A percentile compares a stretch with the other conserved stretches of the same genome.
These are phyloP conservation scores for Kalanchoe fedtschenkoi DNA, from an alignment of 164 flowering plant species.

Conservation along the genomic window DNA sequence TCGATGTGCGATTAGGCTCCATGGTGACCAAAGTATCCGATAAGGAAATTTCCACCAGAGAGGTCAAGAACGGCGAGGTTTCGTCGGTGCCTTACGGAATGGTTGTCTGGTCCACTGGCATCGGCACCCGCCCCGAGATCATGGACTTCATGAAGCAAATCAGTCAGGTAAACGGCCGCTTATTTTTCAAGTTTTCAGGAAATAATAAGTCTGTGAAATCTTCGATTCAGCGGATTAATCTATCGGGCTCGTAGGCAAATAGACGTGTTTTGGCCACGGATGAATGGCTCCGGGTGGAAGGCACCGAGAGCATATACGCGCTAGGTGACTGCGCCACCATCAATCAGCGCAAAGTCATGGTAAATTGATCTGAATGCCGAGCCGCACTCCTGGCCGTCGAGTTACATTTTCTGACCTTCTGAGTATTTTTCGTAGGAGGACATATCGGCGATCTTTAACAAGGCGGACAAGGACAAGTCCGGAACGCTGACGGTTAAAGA, in stretches of 20 bases:
- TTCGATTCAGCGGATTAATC: background rate
- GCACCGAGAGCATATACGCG: slow-evolving; percentile 57
- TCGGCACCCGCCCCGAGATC: slow-evolving; percentile 78
- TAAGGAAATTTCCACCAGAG: slow-evolving; percentile 61
- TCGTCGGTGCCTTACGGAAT: slow-evolving; percentile 76
- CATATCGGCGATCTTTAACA: slow-evolving; percentile 56
- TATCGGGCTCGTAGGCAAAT: slow-evolving; percentile 27
- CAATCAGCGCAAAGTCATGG: slow-evolving; percentile 94
- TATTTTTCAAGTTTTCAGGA: background rate
- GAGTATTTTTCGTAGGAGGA: slow-evolving; percentile 75
- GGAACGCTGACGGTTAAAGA: slow-evolving; percentile 85
- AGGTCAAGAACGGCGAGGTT: slow-evolving; percentile 38
- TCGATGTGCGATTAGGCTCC: slow-evolving; percentile 68
- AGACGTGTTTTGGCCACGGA: slow-evolving; percentile 88
- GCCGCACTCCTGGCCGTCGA: background rate
- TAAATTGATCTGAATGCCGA: slow-evolving; percentile 12
- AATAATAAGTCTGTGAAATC: background rate
- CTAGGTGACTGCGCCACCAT: slow-evolving; percentile 91
- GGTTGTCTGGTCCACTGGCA: slow-evolving; percentile 97
- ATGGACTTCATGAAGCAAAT: slow-evolving; percentile 81
- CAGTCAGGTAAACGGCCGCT: slow-evolving; percentile 80
- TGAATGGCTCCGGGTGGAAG: slow-evolving; percentile 93
- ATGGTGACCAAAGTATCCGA: slow-evolving; percentile 76
- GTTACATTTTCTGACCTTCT: background rate
- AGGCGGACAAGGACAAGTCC: slow-evolving; percentile 83